A percentile compares a stretch with the other conserved stretches of the same genome.
Evolutionary conservation across 495 filamentous ascomycete species (phyloP).

Genomic region (Ascodesmis nigricans): DNA sequence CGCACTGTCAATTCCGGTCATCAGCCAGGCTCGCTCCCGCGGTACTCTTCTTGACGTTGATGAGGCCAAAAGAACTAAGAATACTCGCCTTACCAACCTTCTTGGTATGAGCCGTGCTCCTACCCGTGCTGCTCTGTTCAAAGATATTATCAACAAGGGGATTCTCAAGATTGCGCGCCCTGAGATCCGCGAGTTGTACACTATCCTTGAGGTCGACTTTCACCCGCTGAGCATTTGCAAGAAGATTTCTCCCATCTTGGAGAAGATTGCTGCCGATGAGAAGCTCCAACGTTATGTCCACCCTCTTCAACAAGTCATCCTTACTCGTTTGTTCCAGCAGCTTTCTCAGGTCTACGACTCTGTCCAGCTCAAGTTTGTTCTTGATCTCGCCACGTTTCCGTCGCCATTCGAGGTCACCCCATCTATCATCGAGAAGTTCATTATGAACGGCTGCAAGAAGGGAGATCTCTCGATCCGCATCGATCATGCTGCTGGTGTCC

Average conservation of each 20-base stretch:
- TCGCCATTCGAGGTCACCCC: conserved; percentile 87
- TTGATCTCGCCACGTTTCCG: conserved; percentile 84
- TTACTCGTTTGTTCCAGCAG: conserved; percentile 95
- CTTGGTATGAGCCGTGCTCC: conserved; percentile 79
- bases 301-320: conserved; percentile 91
- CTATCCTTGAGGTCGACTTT: conserved; percentile 97
- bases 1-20: conserved; percentile 88
- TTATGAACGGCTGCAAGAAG: conserved; percentile 99
- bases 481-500: conserved; percentile 77
- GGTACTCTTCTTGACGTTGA: conserved; percentile 92
- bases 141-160: conserved; percentile 83
- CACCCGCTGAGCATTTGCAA: conserved; percentile 96
- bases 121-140: conserved; percentile 76
- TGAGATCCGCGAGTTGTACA: conserved; percentile 89
- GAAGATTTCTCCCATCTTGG: conserved; percentile 91
- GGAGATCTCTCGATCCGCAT: conserved; percentile 91
- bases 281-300: conserved; percentile 94
- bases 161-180: conserved; percentile 74
- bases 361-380: conserved; percentile 81
- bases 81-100: conserved; percentile 83
- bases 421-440: conserved; percentile 95
- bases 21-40: conserved; percentile 89
- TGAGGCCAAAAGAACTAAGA: conserved; percentile 96
- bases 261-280: conserved; percentile 77
- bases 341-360: conserved; percentile 98